Conservation (phyloP, 1,139 yeast species). For the Zygoascus meyerae region DNA sequence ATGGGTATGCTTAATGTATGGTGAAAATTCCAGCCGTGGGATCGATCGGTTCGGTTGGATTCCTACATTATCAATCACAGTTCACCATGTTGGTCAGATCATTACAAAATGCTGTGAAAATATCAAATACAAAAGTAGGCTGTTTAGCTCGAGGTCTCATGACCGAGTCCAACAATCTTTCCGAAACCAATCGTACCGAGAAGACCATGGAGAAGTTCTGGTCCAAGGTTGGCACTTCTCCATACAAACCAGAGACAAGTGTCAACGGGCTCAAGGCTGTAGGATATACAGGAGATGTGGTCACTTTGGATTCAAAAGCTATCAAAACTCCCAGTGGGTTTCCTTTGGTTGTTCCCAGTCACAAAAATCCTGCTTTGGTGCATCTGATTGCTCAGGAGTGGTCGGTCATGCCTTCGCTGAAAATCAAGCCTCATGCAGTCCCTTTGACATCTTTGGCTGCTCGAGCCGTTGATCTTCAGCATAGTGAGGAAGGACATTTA, state of each 20-base stretch:
- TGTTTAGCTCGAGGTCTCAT: background rate
- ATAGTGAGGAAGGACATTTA: conserved; percentile 20
- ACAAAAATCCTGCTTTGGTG: conserved; percentile 53
- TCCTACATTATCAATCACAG: too few relatives aligned
- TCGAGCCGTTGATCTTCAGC: conserved; percentile 62
- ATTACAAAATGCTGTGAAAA: too few relatives aligned
- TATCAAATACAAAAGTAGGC: too few relatives aligned
- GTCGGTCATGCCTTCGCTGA: conserved; percentile 64
- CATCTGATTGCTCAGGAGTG: conserved; percentile 81
- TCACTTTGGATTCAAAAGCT: conserved; percentile 69
- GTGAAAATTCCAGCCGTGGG: too few relatives aligned
- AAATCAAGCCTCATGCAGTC: conserved; percentile 70
- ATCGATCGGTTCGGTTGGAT: too few relatives aligned
- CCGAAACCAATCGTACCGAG: conserved; percentile 67
- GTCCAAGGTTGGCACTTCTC: conserved; percentile 61
- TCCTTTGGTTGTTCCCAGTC: conserved; percentile 55
- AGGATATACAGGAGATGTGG: conserved; percentile 36
- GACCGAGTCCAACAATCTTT: conserved; percentile 21
- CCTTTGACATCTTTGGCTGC: conserved; percentile 87
- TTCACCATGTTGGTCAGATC: too few relatives aligned
- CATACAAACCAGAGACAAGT: conserved; percentile 6
- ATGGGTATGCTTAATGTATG: too few relatives aligned
- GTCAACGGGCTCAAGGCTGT: conserved; percentile 16
- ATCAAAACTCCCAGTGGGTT: conserved; percentile 82
- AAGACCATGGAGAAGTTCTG: conserved; percentile 75